Conservation (phyloP, 768 basidiomycete genomes). For the Calocybe indica region DNA sequence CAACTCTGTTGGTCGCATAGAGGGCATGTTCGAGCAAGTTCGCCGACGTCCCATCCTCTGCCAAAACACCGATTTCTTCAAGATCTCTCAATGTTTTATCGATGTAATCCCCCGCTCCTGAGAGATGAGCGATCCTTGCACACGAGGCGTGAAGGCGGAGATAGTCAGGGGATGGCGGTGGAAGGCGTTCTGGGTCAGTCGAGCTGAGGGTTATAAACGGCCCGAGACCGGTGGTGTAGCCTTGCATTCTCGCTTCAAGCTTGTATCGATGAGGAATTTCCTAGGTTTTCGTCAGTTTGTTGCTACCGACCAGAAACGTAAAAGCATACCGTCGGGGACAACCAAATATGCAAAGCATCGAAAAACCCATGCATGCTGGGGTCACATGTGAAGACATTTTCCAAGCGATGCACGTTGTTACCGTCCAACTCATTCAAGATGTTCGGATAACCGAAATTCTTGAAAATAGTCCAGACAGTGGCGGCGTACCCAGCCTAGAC, state of each 20-base stretch:
- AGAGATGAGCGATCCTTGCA: slow-evolving; percentile 28
- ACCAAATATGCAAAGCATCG: slow-evolving; percentile 14
- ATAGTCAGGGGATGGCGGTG: slow-evolving; percentile 1
- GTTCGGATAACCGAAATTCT: slow-evolving; percentile 1
- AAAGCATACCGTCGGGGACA: not conserved
- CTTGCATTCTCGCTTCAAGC: too few species aligned
- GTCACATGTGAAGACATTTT: slow-evolving; percentile 16
- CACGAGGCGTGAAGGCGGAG: slow-evolving; percentile 24
- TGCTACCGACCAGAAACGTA: too few species aligned
- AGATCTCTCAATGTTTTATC: slow-evolving; percentile 7
- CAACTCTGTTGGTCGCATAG: too few species aligned
- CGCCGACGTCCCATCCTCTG: too few species aligned
- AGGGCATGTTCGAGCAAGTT: too few species aligned
- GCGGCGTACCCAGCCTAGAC: slow-evolving; percentile 5
- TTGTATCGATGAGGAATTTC: too few species aligned
- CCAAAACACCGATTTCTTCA: too few species aligned
- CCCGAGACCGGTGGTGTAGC: too few species aligned
- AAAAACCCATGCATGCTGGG: slow-evolving; percentile 4
- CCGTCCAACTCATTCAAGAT: slow-evolving; percentile 15
- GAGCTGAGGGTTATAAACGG: not conserved
- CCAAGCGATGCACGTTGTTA: slow-evolving; percentile 17
- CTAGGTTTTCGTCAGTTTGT: too few species aligned
- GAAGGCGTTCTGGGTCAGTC: not conserved
- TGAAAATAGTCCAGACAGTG: slow-evolving; percentile 12
- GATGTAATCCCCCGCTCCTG: slow-evolving; percentile 26